These are phyloP conservation scores for Massarina eburnea DNA, from an alignment of 2,329 filamentous ascomycete genomes.

Conservation along the genomic window DNA sequence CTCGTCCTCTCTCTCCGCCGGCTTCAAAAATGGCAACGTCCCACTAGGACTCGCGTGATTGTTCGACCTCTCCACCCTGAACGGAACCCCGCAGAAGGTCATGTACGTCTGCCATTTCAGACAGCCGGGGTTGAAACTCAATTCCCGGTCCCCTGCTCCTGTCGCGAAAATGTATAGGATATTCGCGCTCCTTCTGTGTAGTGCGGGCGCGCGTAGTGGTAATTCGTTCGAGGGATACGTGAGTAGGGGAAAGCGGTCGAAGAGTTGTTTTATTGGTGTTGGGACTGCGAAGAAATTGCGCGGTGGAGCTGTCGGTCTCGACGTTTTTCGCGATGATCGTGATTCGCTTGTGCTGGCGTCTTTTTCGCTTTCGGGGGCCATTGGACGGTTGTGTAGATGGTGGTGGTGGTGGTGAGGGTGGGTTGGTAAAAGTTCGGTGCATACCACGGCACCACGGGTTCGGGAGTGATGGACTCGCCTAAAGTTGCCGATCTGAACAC, in stretches of 20 bases:
- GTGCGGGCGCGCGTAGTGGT: slow-evolving; percentile 61
- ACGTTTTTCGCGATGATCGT: slow-evolving; percentile 6
- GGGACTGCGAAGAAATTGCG: slow-evolving; percentile 59
- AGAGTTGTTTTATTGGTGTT: slow-evolving; percentile 75
- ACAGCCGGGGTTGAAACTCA: slow-evolving; percentile 90
- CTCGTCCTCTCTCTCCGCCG: slow-evolving; percentile 38
- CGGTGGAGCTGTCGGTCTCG: slow-evolving; percentile 11
- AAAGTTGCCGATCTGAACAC: slow-evolving; percentile 24
- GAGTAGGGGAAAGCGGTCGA: slow-evolving; percentile 78
- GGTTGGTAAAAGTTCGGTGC: slow-evolving; percentile 7
- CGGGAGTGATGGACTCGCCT: slow-evolving; percentile 30
- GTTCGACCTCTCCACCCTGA: slow-evolving; percentile 70
- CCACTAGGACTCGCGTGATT: slow-evolving; percentile 94
- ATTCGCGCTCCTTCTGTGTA: slow-evolving; percentile 47
- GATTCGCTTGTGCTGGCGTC: slow-evolving; percentile 20
- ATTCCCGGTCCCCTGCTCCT: slow-evolving; percentile 62
- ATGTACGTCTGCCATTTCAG: slow-evolving; percentile 97
- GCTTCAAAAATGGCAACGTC: slow-evolving; percentile 82
- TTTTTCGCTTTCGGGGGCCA: slow-evolving; percentile 11
- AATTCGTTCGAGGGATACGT: slow-evolving; percentile 76
- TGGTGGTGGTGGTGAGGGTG: slow-evolving; percentile 2
- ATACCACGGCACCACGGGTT: slow-evolving; percentile 9
- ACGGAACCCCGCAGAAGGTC: slow-evolving; percentile 70
- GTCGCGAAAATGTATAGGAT: slow-evolving; percentile 78
- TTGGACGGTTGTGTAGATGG: not conserved